Evolutionary conservation across 2,329 filamentous ascomycete species (phyloP).

Genomic region (Botryotinia calthae): DNA sequence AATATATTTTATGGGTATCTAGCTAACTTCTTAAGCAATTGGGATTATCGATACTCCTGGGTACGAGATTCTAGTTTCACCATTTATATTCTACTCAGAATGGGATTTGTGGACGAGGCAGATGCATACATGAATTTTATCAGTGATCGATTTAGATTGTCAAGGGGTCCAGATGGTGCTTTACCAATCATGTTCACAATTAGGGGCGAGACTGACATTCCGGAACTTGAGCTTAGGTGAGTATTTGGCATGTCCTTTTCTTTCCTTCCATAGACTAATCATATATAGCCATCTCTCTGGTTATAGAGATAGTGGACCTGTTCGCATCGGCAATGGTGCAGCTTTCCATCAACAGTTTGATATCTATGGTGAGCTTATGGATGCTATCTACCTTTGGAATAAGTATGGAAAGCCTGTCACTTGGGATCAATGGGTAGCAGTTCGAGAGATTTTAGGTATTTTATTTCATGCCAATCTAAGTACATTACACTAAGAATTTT

Average conservation of each 20-base stretch:
- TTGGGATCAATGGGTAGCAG: slow-evolving; percentile 72
- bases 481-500: slow-evolving; percentile 24
- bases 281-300: slow-evolving; percentile 60
- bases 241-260: neutral
- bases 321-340: slow-evolving; percentile 74
- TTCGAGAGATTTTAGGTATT: slow-evolving; percentile 62
- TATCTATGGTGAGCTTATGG: slow-evolving; percentile 77
- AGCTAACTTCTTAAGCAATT: slow-evolving; percentile 46
- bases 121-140: slow-evolving; percentile 79
- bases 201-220: slow-evolving; percentile 69
- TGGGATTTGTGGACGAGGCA: slow-evolving; percentile 73
- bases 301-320: slow-evolving; percentile 67
- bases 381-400: slow-evolving; percentile 74
- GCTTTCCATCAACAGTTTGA: slow-evolving; percentile 75
- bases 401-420: slow-evolving; percentile 74
- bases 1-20: neutral
- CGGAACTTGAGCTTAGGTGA: slow-evolving; percentile 60
- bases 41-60: slow-evolving; percentile 78
- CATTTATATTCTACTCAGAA: slow-evolving; percentile 71
- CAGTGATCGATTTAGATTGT: slow-evolving; percentile 64
- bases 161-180: slow-evolving; percentile 57
- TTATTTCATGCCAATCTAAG: neutral
- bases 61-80: slow-evolving; percentile 75
- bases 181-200: slow-evolving; percentile 83
- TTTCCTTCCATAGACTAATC: slow-evolving; percentile 11